These are phyloP conservation scores for Rhodotorula babjevae DNA, from an alignment of 768 basidiomycete species.

Conservation along the genomic window DNA sequence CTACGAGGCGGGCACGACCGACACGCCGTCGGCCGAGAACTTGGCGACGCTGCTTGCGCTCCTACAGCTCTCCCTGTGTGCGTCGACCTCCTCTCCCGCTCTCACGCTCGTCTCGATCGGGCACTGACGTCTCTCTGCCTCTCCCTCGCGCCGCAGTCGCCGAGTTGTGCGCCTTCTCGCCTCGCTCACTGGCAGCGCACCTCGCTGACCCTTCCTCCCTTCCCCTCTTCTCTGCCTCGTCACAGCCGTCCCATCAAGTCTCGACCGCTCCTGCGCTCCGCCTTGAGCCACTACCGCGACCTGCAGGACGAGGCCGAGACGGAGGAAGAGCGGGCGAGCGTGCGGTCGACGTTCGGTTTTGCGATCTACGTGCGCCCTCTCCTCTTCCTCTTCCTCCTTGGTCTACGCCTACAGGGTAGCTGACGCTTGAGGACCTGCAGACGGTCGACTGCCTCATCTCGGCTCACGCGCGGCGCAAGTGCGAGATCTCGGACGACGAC, in stretches of 20 bases:
- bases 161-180: background rate
- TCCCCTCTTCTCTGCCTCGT: too few relatives aligned
- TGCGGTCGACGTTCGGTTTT: background rate
- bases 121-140: background rate
- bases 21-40: constrained; percentile 10
- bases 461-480: background rate
- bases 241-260: background rate
- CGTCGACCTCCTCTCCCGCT: background rate
- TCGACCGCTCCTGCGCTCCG: background rate
- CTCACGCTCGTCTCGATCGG: background rate
- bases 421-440: background rate
- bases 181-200: too few relatives aligned
- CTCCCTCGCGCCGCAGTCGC: background rate
- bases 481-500: constrained; percentile 2
- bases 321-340: background rate
- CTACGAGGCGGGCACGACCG: background rate
- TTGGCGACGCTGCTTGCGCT: background rate
- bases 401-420: fast-evolving
- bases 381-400: background rate
- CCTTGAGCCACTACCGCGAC: constrained; percentile 11
- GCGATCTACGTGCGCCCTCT: constrained; percentile 7
- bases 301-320: constrained; percentile 3
- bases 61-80: constrained; percentile 3
- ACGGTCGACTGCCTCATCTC: constrained; percentile 10
- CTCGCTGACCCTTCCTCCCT: too few relatives aligned